phyloP scores from a whole-genome alignment of 768 basidiomycete genomes.

The Naganishia onofrii region DNA sequence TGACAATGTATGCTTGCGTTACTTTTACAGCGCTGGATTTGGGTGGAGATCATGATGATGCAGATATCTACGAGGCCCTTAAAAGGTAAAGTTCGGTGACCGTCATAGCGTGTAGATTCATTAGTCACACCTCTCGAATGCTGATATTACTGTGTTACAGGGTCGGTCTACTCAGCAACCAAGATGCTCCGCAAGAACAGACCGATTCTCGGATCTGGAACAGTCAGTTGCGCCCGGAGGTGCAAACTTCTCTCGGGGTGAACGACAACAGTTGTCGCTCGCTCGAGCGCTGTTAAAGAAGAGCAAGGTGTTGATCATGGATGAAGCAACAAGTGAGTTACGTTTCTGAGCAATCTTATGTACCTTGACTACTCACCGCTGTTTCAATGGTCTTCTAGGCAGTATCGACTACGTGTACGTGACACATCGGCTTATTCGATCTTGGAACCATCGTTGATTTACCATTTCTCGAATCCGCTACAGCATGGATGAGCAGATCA shows the following conservation, averaged over 20 bases:
- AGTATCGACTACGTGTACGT: conserved; percentile 1
- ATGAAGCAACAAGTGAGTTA: conserved; percentile 45
- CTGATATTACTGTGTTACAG: conserved; percentile 33
- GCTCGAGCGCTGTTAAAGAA: conserved; percentile 46
- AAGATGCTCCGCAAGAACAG: conserved; percentile 24
- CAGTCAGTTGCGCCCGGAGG: neutral
- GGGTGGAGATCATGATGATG: conserved; percentile 81
- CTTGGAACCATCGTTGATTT: neutral
- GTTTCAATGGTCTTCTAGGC: conserved; percentile 58
- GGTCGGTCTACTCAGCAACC: conserved; percentile 47
- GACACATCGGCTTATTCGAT: neutral
- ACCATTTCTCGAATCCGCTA: neutral
- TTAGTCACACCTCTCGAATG: too few relatives aligned
- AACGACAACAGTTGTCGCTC: conserved; percentile 48
- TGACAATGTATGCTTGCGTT: neutral
- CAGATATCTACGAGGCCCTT: conserved; percentile 60
- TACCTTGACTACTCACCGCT: neutral
- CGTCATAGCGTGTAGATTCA: too few relatives aligned
- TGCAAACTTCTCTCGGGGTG: conserved; percentile 46
- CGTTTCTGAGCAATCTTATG: neutral
- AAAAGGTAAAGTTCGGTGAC: conserved; percentile 38
- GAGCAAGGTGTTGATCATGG: conserved; percentile 48
- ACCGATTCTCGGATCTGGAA: neutral
- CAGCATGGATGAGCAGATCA: conserved; percentile 52
- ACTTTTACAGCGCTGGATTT: conserved; percentile 68